Percentiles rank a stretch among this genome's conserved stretches.
phyloP scores from a whole-genome alignment of 495 filamentous ascomycete genomes.

The Lasiosphaeria miniovina region DNA sequence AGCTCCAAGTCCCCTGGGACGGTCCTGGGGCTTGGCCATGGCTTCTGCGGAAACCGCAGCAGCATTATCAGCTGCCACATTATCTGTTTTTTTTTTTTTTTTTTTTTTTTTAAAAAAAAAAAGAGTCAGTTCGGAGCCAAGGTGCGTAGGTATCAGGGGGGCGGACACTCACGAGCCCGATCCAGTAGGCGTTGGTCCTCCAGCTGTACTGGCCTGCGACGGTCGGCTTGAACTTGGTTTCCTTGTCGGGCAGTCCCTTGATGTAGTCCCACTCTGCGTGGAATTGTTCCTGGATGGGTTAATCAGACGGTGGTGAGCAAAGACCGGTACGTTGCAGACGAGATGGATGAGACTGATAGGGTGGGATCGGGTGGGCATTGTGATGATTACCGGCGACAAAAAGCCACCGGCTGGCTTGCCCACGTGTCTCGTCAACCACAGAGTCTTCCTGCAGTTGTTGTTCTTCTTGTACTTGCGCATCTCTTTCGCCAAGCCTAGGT shows the following conservation, averaged over 20 bases:
- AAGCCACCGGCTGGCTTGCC: too few relatives aligned
- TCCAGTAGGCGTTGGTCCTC: background rate
- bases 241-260: background rate
- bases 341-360: background rate
- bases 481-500: too few relatives aligned
- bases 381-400: background rate
- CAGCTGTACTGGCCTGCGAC: background rate
- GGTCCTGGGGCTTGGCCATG: too few relatives aligned
- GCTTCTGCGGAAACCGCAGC: too few relatives aligned
- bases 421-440: too few relatives aligned
- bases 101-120: too few relatives aligned
- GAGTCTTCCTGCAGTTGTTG: too few relatives aligned
- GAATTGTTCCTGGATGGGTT: constrained; percentile 2
- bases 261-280: constrained; percentile 8
- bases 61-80: too few relatives aligned
- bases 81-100: too few relatives aligned
- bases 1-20: too few relatives aligned
- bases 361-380: background rate
- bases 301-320: background rate
- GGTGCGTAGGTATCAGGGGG: background rate
- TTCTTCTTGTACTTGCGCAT: too few relatives aligned
- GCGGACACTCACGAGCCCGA: background rate
- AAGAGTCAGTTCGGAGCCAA: background rate
- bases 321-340: background rate
- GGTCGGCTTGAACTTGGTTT: background rate